Evolutionary conservation across 768 basidiomycete species (phyloP), one percentile per base, ranked within the genome.

Genomic region (Pulveroboletus frians): DNA sequence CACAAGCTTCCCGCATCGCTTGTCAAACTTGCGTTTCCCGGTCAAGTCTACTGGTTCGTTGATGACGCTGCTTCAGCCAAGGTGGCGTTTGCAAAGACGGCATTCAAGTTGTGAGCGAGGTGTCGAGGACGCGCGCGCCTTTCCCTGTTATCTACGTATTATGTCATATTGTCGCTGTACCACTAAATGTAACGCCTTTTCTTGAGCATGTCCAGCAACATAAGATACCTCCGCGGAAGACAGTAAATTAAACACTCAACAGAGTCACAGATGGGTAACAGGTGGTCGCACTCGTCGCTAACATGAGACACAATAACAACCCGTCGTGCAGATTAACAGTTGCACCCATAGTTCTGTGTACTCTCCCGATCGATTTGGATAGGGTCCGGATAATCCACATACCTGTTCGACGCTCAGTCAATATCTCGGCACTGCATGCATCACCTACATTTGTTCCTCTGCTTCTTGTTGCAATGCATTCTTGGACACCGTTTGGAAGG

Each of bases 401-500:
- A 94, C 69, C 94, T 98, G 69, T n/a, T 35, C 42, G 49, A 42
- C 49, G 37, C 38, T 56, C 44, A 60, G 57, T 39, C 40, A 37
- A 47, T 51, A 37, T 49, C 46, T 45, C 32, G 6, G 54, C 32
- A 50, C 20, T 20, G n/a, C 63, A 47, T 17, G 20, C 3, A 36
- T 54, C 46, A 70, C 88, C 63, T 57, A 96, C 93, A 96, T 69
- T 66, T 95, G 92, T 54, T 92, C 91, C 66, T 98, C 96, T 42
- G 89, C 85, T 68, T 98, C 96, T 72, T 98, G 95, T 66, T 92
- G 91, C 56, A 99, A 72, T 10, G 96, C 96, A 68, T 96, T 98
- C 88, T 95, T 95, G n/a, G 95, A 95, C 48, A 98, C 94, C 2
- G 94, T 96, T 71, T 96, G 94, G 84, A 99, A 99, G 4, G 95